Conservation (phyloP, 2,329 filamentous ascomycete species). For the Colletotrichum agaves region DNA sequence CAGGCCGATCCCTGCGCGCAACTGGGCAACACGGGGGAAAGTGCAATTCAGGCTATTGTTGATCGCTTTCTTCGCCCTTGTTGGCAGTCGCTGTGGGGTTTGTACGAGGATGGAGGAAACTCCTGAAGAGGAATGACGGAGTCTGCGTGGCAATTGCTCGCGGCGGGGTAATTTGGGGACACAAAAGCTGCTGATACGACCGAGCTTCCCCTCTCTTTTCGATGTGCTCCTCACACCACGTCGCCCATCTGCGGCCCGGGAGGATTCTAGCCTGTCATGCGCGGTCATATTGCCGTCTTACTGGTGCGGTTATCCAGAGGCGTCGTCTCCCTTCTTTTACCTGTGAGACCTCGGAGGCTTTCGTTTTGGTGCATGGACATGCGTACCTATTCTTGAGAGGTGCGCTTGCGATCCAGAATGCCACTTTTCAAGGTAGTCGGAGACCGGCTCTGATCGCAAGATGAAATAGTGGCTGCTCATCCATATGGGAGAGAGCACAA, state of each 20-base stretch:
- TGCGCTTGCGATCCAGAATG: constrained; percentile 5
- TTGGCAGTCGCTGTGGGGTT: constrained; percentile 26
- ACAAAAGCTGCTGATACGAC: neutral
- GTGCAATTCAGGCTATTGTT: constrained; percentile 36
- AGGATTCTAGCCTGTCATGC: neutral
- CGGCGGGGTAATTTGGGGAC: constrained; percentile 38
- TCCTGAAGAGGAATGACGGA: constrained; percentile 22
- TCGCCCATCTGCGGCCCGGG: neutral
- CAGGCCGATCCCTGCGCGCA: neutral
- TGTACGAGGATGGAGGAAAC: constrained; percentile 15
- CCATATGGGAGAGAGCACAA: neutral
- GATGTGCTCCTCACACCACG: constrained; percentile 1
- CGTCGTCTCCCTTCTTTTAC: too few species aligned
- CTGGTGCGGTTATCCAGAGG: constrained; percentile 23
- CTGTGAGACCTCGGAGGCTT: neutral
- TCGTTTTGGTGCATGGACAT: neutral
- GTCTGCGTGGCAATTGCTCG: constrained; percentile 23
- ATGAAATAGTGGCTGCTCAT: neutral
- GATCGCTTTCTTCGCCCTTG: constrained; percentile 25
- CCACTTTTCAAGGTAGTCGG: neutral
- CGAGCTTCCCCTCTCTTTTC: constrained; percentile 18
- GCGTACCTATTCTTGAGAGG: constrained; percentile 13
- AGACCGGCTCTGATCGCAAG: neutral
- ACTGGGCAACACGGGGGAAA: constrained; percentile 13
- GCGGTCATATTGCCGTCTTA: constrained; percentile 22